Percentiles rank a stretch among this genome's conserved stretches.
These are phyloP conservation scores for Cordyceps farinosa DNA, from an alignment of 2,329 filamentous ascomycete species.

Conservation along the genomic window DNA sequence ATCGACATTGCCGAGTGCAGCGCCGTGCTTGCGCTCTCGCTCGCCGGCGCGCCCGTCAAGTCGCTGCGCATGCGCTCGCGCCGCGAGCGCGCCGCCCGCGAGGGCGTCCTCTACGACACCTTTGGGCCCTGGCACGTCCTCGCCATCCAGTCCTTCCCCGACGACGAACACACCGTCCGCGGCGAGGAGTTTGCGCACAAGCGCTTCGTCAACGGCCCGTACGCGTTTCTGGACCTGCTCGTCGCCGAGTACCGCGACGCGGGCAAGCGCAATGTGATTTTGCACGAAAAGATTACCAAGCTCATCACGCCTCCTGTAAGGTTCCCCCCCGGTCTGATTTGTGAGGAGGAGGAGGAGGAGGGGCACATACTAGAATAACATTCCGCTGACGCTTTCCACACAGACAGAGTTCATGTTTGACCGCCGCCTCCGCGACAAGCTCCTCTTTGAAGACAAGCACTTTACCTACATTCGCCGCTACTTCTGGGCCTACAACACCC, in stretches of 20 bases:
- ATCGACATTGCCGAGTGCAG: constrained; percentile 58
- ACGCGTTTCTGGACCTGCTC: constrained; percentile 58
- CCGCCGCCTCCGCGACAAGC: constrained; percentile 49
- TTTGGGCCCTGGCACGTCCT: constrained; percentile 60
- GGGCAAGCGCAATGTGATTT: constrained; percentile 52
- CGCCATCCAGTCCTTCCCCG: constrained; percentile 56
- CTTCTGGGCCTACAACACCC: constrained; percentile 60
- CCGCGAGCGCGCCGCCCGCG: constrained; percentile 40
- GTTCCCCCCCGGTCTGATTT: not conserved
- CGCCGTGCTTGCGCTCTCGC: constrained; percentile 55
- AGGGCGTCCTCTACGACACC: constrained; percentile 54
- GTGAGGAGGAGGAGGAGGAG: too few relatives aligned
- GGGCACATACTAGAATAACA: too few relatives aligned
- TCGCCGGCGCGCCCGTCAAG: constrained; percentile 49
- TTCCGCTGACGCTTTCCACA: not conserved
- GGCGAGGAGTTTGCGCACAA: constrained; percentile 50
- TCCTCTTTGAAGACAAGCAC: constrained; percentile 58
- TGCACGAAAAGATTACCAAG: constrained; percentile 54
- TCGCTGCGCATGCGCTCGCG: constrained; percentile 48
- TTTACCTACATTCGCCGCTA: constrained; percentile 61
- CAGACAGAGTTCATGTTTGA: constrained; percentile 57
- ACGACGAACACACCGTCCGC: constrained; percentile 54
- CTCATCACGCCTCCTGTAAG: constrained; percentile 55
- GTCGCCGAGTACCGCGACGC: constrained; percentile 59
- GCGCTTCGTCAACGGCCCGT: constrained; percentile 57